A percentile compares a stretch with the other conserved stretches of the same genome.
These are phyloP conservation scores for Thoreauomyces humboldtii DNA, from an alignment of 192 early-diverging fungal species.

Conservation along the genomic window DNA sequence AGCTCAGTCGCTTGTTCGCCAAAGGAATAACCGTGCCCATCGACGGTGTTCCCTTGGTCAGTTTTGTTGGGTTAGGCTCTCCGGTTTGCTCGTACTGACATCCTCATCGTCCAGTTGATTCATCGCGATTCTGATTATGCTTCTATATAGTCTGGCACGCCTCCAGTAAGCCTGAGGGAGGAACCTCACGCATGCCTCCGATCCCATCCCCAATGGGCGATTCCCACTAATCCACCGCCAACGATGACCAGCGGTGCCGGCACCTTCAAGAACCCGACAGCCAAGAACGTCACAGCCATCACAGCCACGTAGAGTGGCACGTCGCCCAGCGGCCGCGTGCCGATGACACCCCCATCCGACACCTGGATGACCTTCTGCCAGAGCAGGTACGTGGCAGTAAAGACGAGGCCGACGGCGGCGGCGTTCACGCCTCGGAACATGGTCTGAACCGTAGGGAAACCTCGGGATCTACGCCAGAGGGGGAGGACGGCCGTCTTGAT, in stretches of 20 bases:
- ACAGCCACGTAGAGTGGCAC: constrained; percentile 31
- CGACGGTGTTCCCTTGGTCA: too few relatives aligned
- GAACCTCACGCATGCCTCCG: neutral
- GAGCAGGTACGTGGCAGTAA: constrained; percentile 63
- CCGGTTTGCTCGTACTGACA: too few relatives aligned
- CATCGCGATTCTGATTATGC: too few relatives aligned
- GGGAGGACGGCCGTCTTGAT: constrained; percentile 60
- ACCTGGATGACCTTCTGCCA: constrained; percentile 38
- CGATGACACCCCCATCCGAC: neutral
- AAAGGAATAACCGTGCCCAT: too few relatives aligned
- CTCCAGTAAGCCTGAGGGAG: too few relatives aligned
- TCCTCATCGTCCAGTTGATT: too few relatives aligned
- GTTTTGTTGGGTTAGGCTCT: too few relatives aligned
- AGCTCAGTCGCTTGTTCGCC: too few relatives aligned
- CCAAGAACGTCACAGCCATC: constrained; percentile 21
- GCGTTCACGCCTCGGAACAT: constrained; percentile 63
- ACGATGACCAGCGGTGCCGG: constrained; percentile 22
- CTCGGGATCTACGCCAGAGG: constrained; percentile 56
- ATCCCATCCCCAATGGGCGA: constrained; percentile 12
- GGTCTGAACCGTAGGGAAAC: constrained; percentile 34
- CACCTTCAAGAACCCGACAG: constrained; percentile 31
- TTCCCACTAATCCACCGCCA: constrained; percentile 25
- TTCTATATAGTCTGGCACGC: too few relatives aligned
- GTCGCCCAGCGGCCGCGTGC: constrained; percentile 15
- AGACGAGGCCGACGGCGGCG: constrained; percentile 60